Evolutionary conservation across 495 filamentous ascomycete genomes (phyloP).

Genomic region (Talaromyces thailandensis): DNA sequence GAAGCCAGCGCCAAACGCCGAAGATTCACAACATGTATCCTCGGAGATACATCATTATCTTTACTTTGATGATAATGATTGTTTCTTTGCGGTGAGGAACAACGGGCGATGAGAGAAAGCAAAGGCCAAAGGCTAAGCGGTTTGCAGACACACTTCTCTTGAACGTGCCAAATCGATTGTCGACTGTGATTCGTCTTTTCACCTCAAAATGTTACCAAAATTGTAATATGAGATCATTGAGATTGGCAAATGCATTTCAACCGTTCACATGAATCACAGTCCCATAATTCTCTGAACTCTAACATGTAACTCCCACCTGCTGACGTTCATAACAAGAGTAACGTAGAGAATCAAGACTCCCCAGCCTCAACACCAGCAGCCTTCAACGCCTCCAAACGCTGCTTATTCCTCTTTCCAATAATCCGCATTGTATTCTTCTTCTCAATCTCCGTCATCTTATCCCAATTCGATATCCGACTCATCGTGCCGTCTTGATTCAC

Average conservation of each 20-base stretch:
- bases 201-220: neutral
- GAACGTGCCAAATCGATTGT: neutral
- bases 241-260: neutral
- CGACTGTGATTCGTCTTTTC: neutral
- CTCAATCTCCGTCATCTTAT: slow-evolving; percentile 55
- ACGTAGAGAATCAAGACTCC: neutral
- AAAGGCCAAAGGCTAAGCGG: neutral
- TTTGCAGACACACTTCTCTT: neutral
- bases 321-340: neutral
- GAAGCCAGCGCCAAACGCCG: neutral
- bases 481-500: slow-evolving; percentile 59
- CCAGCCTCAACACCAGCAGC: slow-evolving; percentile 14
- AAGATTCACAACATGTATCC: slow-evolving; percentile 10
- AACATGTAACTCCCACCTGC: neutral
- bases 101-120: neutral
- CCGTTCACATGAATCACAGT: neutral
- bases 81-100: slow-evolving; percentile 30
- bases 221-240: neutral
- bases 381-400: slow-evolving; percentile 46
- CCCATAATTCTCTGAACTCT: neutral
- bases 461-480: slow-evolving; percentile 59
- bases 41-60: slow-evolving; percentile 25
- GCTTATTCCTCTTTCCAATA: slow-evolving; percentile 54
- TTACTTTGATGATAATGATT: slow-evolving; percentile 33
- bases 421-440: slow-evolving; percentile 51